Evolutionary conservation across 108 stramenopile genomes (phyloP).

Genomic region (Mediolabrus comicus): DNA sequence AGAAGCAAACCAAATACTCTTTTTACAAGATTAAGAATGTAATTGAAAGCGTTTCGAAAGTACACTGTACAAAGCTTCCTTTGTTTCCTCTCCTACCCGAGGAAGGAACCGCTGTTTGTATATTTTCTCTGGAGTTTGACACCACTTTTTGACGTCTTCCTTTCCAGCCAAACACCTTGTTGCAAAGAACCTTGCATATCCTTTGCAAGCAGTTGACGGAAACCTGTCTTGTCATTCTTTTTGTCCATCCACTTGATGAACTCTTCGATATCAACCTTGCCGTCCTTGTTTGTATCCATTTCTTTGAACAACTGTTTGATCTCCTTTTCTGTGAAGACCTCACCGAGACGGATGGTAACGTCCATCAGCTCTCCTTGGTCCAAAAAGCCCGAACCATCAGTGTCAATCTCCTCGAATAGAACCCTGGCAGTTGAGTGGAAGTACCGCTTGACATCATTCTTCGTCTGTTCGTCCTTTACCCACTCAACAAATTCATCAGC

Average conservation of each 20-base stretch:
- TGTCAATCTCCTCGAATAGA: constrained; percentile 2
- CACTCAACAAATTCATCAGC: constrained; percentile 20
- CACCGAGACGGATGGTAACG: constrained; percentile 32
- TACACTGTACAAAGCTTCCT: too few relatives aligned
- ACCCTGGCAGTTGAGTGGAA: neutral
- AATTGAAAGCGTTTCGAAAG: too few relatives aligned
- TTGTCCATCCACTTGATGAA: constrained; percentile 44
- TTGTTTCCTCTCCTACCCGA: too few relatives aligned
- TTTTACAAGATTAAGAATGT: too few relatives aligned
- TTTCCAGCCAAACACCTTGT: constrained; percentile 11
- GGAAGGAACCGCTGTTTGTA: constrained; percentile 21
- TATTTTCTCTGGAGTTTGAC: neutral
- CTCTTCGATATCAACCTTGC: constrained; percentile 45
- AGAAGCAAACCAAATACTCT: too few relatives aligned
- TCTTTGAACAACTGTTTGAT: constrained; percentile 35
- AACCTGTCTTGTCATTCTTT: constrained; percentile 12
- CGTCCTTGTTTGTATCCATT: constrained; percentile 53
- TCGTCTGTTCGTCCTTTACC: neutral
- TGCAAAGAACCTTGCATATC: neutral
- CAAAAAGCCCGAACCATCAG: constrained; percentile 17
- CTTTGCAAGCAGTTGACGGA: constrained; percentile 9
- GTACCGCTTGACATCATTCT: neutral
- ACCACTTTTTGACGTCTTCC: constrained; percentile 5
- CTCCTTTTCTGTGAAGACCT: constrained; percentile 38
- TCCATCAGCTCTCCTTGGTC: constrained; percentile 21